Evolutionary conservation across 139 green algal genomes (phyloP).

Genomic region (Chlamydomonas urium): DNA sequence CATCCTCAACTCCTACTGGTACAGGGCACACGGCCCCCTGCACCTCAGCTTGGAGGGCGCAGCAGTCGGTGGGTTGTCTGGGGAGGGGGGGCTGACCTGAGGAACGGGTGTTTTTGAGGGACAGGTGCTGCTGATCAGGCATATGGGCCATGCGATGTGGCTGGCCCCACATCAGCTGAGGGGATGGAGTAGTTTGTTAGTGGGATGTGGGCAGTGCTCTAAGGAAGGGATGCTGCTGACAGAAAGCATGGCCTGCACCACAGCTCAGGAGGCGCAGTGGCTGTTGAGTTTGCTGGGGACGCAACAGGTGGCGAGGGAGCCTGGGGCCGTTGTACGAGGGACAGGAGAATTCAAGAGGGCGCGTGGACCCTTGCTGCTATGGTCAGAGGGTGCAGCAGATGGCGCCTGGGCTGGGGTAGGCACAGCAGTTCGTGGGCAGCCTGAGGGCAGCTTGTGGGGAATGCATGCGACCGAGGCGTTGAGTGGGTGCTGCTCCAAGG

Average conservation of each 20-base stretch:
- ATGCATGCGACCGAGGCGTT: background rate
- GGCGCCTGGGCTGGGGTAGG: no score
- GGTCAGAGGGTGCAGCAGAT: no score
- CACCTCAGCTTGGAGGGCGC: background rate
- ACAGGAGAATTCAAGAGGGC: no score
- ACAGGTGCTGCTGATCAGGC: background rate
- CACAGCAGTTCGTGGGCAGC: no score
- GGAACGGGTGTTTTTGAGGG: background rate
- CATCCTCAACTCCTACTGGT: constrained; percentile 70
- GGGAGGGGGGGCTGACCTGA: background rate
- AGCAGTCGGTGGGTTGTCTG: background rate
- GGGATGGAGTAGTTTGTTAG: background rate
- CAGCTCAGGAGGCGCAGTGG: no score
- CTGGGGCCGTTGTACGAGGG: no score
- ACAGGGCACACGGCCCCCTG: constrained; percentile 4
- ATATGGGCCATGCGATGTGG: background rate
- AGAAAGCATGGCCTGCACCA: no score
- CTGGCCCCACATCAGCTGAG: background rate
- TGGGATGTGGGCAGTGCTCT: background rate
- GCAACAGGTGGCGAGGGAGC: no score
- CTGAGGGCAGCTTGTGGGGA: background rate
- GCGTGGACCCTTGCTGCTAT: no score
- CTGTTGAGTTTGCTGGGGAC: no score
- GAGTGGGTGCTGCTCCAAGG: background rate
- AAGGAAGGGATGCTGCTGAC: background rate